Base-by-base conservation (phyloP, 1,284 basidiomycete genomes). In the Rhodotorula glutinis region DNA sequence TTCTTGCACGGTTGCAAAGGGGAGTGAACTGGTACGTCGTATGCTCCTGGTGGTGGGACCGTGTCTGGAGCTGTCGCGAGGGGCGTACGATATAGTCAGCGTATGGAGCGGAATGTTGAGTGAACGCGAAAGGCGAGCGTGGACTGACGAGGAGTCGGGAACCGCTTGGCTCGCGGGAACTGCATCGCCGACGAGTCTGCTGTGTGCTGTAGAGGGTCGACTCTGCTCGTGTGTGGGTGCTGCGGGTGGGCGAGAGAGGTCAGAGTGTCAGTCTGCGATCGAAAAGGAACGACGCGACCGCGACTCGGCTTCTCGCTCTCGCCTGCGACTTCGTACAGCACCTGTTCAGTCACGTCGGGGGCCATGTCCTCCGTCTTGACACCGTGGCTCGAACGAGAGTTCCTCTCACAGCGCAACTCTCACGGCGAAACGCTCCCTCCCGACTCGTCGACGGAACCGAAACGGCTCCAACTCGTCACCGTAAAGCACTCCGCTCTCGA, bases 31-130 rank as follows among this genome's bases (percentile, higher is more conserved):
- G 66, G 66, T 4, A 65, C 63, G 54, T 71, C 59, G 61, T 71
- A 71, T 2, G 63, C 57, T 19, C 69, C 69, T 16, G 63, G 63
- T 2, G 54, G 54, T 7, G 69, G 69, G 21, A 71, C 33, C 3
- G 21, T 29, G 19, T 61, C 46, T 11, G 57, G 56, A 1, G 69
- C 69, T 71, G 69, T n/a, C n/a, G 46, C n/a, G 46, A 10, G 46
- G 4, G 46, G 19, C 21, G 5, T 23, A 2, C 11, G 27, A n/a
- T 21, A 19, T 10, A 23, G 33, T 40, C 30, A 38, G 33, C 4
- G 21, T 51, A 33, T 58, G 38, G 57, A 58, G 46, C n/a, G 41
- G 25, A 25, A 19, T 41, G 5, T 43, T 17, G 54, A 41, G 29
- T 21, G 40, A 30, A 23, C 21, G n/a, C 17, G 17, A 44, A 30